Base-by-base conservation (phyloP, 1,284 basidiomycete species). In the Anthracocystis walkeri region DNA sequence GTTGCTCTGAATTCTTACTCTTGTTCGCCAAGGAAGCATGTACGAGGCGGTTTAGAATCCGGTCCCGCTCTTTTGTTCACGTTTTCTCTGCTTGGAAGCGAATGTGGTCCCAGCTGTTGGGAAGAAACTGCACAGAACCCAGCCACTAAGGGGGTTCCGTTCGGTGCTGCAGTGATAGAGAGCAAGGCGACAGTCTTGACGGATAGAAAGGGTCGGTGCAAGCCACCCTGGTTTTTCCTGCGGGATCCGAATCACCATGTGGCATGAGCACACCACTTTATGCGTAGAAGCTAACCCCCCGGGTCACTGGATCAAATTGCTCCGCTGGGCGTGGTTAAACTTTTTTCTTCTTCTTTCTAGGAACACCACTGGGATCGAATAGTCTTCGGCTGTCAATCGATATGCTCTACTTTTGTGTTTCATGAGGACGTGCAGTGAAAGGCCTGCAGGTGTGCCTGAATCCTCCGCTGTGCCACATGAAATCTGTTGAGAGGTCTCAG, bases 161-260 rank as follows among this genome's bases (percentile, higher is more conserved):
- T 4, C 11, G 8, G 3, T 38, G 11, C 35, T 38, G 35, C 14
- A 14, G 35, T 16, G 41, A 21, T 4, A 42, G 41, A 5, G 2
- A 12, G 41, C n/a, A 42, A 42, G 41, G 41, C 35, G 35, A 38
- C 35, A 38, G 35, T 38, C 16, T 38, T 10, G 35, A 38, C 35
- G 35, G 35, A 38, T 23, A 23, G n/a, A 50, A 29, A 7, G 40
- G 40, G 52, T 27, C 45, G 54, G 16, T 18, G 20, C 3, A 12
- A 20, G 54, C 54, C 45, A 58, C 56, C 56, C 56, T 50, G 21
- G 45, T 58, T 58, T 49, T 33, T 45, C 21, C 33, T n/a, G 33
- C 33, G 25, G 25, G 10, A 16, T 27, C 18, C 41, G 27, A 41
- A 27, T 16, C 40, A 4, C 40, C 41, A n/a, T 21, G 18, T 25